Conservation (phyloP, 2,329 filamentous ascomycete genomes). For the Exophiala mesophila region DNA sequence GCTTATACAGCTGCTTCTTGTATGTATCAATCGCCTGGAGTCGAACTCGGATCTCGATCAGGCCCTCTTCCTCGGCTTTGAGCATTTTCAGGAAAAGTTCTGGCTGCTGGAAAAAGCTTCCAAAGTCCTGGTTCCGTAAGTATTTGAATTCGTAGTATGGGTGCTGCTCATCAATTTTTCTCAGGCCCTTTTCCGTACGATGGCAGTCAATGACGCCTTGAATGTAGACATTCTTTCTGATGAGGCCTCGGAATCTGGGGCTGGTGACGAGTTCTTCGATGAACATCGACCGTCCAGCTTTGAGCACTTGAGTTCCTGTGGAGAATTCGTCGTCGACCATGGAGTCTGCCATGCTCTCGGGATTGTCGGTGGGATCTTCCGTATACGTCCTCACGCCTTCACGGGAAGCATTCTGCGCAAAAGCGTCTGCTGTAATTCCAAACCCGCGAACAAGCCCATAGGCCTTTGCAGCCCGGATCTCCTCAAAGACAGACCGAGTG, state of each 20-base stretch:
- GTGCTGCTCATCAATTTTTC: conserved; percentile 89
- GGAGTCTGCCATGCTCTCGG: conserved; percentile 80
- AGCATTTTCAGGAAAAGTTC: conserved; percentile 96
- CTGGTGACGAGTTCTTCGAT: conserved; percentile 84
- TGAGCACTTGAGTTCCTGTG: conserved; percentile 70
- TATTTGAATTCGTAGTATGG: conserved; percentile 99
- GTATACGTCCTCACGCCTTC: conserved; percentile 74
- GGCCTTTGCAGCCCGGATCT: conserved; percentile 72
- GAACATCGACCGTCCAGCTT: conserved; percentile 79
- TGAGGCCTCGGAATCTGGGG: conserved; percentile 81
- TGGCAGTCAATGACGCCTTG: conserved; percentile 79
- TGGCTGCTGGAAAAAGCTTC: conserved; percentile 73
- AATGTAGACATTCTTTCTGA: conserved; percentile 77
- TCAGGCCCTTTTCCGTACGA: conserved; percentile 88
- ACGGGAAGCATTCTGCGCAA: conserved; percentile 79
- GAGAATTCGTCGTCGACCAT: conserved; percentile 67
- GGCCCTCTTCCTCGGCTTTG: conserved; percentile 88
- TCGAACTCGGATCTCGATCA: conserved; percentile 77
- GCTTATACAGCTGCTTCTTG: conserved; percentile 67
- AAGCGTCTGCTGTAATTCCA: conserved; percentile 80
- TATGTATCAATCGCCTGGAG: conserved; percentile 74
- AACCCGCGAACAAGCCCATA: conserved; percentile 83
- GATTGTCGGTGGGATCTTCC: conserved; percentile 74
- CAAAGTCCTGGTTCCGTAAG: conserved; percentile 79
- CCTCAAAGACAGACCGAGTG: conserved; percentile 74